Evolutionary conservation across 1,284 basidiomycete species (phyloP), one percentile per base, ranked within the genome.

Genomic region (Cryptococcus hybrid): DNA sequence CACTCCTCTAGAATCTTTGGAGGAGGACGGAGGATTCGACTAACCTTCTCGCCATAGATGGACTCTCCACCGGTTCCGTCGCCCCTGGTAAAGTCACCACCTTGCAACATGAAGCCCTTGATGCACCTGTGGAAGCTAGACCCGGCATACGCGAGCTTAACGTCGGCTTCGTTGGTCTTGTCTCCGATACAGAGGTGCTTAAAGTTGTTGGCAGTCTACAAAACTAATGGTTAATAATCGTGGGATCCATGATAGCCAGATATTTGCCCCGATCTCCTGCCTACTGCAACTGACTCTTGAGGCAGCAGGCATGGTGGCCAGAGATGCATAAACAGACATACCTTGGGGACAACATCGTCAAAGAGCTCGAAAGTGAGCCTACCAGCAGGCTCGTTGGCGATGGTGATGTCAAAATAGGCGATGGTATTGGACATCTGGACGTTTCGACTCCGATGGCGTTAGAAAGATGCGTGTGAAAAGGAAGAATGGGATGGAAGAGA

Each of bases 1-100:
- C 30, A 3, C 4, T 4, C 30, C 30, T 30, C 30, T 30, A 30
- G 4, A 30, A 30, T 30, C 30, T 30, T 30, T 30, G 30, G 30
- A 30, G 30, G 30, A 30, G 30, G 30, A 18, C 18, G 18, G 30
- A 30, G 30, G 30, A 30, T 30, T 30, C 30, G 30, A 30, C 30
- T 30, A 30, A 71, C 70, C 64, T 88, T 91, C 65, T 85, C 83
- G 64, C 94, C 93, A 68, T 94, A 97, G 78, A 98, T 97, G 34
- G 88, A 91, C 78, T 88, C 88, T 55, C 90, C 91, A 60, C 95
- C 94, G 1, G 92, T 97, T 12, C 95, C 94, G 69, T 97, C 86
- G 40, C 88, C 78, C 24, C 65, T 59, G 9, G 78, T 79, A 57
- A 78, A 79, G 57, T 80, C 78, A 40, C 77, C 78, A 43, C 75